phyloP scores from a whole-genome alignment of 345 rosid species.

The Cardamine chenopodiifolia region DNA sequence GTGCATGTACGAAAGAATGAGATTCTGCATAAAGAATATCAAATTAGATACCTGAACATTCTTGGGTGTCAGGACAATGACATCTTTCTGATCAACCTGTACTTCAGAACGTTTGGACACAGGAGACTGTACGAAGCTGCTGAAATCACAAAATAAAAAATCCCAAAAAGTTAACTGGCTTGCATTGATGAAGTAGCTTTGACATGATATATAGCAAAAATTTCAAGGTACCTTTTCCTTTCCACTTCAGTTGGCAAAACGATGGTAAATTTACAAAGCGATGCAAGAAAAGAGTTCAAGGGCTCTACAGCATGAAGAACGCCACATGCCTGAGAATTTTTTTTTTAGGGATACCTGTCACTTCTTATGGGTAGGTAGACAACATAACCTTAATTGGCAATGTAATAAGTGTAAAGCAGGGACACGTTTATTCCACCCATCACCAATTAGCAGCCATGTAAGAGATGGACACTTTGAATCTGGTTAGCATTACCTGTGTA shows the following conservation, averaged over 20 bases:
- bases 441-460: constrained; percentile 23
- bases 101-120: constrained; percentile 76
- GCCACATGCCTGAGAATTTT: constrained; percentile 84
- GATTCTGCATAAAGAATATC: constrained; percentile 12
- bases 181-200: constrained; percentile 22
- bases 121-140: constrained; percentile 71
- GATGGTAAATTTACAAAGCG: constrained; percentile 92
- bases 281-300: constrained; percentile 92
- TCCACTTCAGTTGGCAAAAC: constrained; percentile 79
- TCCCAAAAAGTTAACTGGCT: constrained; percentile 16
- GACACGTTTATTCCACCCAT: constrained; percentile 1
- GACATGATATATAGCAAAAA: constrained; percentile 20
- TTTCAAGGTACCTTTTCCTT: constrained; percentile 63
- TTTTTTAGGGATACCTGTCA: constrained; percentile 17
- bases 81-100: constrained; percentile 73
- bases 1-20: constrained; percentile 22
- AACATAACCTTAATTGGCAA: constrained; percentile 8
- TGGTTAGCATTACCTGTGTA: constrained; percentile 71
- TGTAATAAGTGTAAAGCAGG: constrained; percentile 10
- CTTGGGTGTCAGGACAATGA: constrained; percentile 78
- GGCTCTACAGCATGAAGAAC: constrained; percentile 97
- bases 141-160: constrained; percentile 53
- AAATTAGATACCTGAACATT: constrained; percentile 83
- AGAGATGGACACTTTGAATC: constrained; percentile 18
- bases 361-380: constrained; percentile 21